These are phyloP conservation scores for Amphicarpaea edgeworthii DNA, from an alignment of 306 rosid genomes.

Conservation along the genomic window DNA sequence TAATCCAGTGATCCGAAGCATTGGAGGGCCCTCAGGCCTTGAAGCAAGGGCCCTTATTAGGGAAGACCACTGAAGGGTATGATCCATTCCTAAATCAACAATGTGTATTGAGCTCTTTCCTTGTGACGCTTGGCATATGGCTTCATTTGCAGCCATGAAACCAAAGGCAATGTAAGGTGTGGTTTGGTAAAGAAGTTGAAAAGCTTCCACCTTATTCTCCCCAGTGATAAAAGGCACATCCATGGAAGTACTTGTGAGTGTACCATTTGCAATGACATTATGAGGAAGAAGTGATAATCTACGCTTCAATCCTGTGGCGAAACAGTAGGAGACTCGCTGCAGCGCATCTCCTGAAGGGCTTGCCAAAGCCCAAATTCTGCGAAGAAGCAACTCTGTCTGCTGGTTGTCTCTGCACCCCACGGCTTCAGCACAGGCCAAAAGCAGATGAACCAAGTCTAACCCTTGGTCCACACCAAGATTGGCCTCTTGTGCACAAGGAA, in stretches of 20 bases:
- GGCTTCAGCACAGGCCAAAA: constrained; percentile 86
- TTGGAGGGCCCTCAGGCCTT: constrained; percentile 70
- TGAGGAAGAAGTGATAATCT: constrained; percentile 71
- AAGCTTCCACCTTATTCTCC: constrained; percentile 71
- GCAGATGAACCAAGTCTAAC: constrained; percentile 74
- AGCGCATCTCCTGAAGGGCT: constrained; percentile 73
- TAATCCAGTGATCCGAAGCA: constrained; percentile 66
- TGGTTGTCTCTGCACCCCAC: constrained; percentile 73
- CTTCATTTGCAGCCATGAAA: constrained; percentile 85
- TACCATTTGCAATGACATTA: constrained; percentile 51
- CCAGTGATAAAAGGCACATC: constrained; percentile 55
- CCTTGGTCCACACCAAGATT: constrained; percentile 69
- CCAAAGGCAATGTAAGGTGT: constrained; percentile 83
- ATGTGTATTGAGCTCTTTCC: constrained; percentile 69
- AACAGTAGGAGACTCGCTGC: constrained; percentile 71
- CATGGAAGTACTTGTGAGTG: constrained; percentile 42
- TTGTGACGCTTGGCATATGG: constrained; percentile 66
- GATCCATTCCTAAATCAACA: constrained; percentile 75
- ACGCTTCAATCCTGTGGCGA: constrained; percentile 69
- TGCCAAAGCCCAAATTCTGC: constrained; percentile 60
- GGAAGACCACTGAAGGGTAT: constrained; percentile 84
- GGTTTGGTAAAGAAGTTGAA: constrained; percentile 74
- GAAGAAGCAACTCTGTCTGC: constrained; percentile 63
- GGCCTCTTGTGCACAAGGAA: constrained; percentile 48
- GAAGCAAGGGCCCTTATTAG: constrained; percentile 73